Evolutionary conservation across 78 protist species (phyloP).

Genomic region (Cyanophora paradoxa): DNA sequence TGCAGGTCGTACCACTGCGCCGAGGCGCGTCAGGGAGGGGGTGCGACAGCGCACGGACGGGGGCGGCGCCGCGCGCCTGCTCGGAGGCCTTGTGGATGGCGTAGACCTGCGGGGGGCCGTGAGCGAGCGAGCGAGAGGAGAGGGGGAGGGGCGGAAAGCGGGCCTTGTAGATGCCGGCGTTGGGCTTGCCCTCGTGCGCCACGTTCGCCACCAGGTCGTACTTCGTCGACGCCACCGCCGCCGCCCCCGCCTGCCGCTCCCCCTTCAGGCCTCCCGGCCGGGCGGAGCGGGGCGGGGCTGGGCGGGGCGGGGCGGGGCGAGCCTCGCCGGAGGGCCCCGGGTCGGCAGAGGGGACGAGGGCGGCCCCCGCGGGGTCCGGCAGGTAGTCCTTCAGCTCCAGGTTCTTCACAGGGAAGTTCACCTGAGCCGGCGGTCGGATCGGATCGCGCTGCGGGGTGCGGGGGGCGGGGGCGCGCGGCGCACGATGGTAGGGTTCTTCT

Average conservation of each 20-base stretch:
- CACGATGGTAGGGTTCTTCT: conserved; percentile 91
- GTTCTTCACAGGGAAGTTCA: conserved; percentile 80
- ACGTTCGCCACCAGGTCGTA: conserved; percentile 50
- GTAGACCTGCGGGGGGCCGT: neutral
- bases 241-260: too few relatives aligned
- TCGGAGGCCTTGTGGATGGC: conserved; percentile 22
- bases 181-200: conserved; percentile 45
- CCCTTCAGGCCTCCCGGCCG: too few relatives aligned
- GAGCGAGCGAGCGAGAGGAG: neutral
- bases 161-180: neutral
- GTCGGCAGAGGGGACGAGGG: too few relatives aligned
- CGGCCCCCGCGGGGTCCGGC: too few relatives aligned
- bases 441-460: too few relatives aligned
- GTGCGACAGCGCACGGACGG: neutral
- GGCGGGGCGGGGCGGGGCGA: too few relatives aligned
- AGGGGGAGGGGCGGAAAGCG: neutral
- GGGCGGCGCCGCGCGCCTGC: neutral
- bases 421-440: too few relatives aligned
- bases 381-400: conserved; percentile 62
- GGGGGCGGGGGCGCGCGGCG: too few relatives aligned
- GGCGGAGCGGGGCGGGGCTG: too few relatives aligned
- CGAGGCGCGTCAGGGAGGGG: too few relatives aligned
- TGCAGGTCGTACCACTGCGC: conserved; percentile 71
- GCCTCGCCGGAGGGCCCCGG: too few relatives aligned
- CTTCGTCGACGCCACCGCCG: too few relatives aligned